Base-by-base conservation (phyloP, 805 yeast genomes). In the Metschnikowia hibisci region DNA sequence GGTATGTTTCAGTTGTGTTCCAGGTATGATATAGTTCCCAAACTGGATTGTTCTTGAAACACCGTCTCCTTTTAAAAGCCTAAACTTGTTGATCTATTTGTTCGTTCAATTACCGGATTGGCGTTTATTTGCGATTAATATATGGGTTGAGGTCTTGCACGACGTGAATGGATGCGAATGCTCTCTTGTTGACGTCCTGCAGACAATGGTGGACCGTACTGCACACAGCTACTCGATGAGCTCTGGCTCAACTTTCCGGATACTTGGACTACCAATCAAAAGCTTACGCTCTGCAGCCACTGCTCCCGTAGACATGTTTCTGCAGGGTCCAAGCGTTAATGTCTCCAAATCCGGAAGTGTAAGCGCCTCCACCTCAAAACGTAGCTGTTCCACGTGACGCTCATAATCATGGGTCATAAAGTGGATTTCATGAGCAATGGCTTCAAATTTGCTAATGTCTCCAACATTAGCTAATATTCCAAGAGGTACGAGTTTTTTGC, bases 401-500 rank as follows among this genome's bases (percentile, higher is more conserved):
- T 34, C 36, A 25, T 41, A 42, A 16, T 36, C 38, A 9, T 45
- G 46, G n/a, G 45, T 42, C 36, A 50, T 50, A 31, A 52, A 50
- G 42, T 64, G 57, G 13, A 66, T 44, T 42, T 63, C 61, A 40
- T 49, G 64, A 2, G 64, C 53, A 2, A 64, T 57, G 32, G 50
- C 48, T 39, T 63, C 68, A 41, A 65, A 50, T 41, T 60, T 63
- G 6, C 48, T 50, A 35, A 63, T 49, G 37, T 54, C 54, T 26
- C 54, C 51, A 2, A 53, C 33, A 12, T 47, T 41, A 5, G 48
- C 37, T 33, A 52, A 55, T 3, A 67, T 64, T 41, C 67, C 68
- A 8, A 69, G 48, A 1, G 71, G 68, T 46, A 69, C 56, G 52
- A 70, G 44, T 33, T 51, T 51, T 18, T 51, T 42, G 25, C 57